These are phyloP conservation scores for Saxophila tyrrhenica DNA, from an alignment of 495 filamentous ascomycete species.

Conservation along the genomic window DNA sequence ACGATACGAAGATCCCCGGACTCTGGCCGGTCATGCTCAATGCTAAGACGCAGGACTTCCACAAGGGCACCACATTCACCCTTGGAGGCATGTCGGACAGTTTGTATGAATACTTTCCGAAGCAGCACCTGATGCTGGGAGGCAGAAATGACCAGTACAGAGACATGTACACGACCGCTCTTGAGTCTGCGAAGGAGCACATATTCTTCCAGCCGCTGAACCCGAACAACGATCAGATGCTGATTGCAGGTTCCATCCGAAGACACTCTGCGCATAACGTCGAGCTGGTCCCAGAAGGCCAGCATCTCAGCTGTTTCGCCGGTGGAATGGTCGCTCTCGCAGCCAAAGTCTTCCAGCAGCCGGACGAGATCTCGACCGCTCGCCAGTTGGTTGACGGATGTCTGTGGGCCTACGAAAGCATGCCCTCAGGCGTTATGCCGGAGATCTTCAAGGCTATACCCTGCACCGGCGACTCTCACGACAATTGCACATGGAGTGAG, in stretches of 20 bases:
- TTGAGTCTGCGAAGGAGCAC: slow-evolving; percentile 27
- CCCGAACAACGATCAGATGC: slow-evolving; percentile 27
- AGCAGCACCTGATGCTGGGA: slow-evolving; percentile 28
- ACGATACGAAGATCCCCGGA: slow-evolving; percentile 28
- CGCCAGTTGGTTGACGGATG: slow-evolving; percentile 73
- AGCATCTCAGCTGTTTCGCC: slow-evolving; percentile 52
- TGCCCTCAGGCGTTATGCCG: slow-evolving; percentile 62
- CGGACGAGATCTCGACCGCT: slow-evolving; percentile 44
- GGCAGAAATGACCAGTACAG: slow-evolving; percentile 31
- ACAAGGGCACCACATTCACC: slow-evolving; percentile 27
- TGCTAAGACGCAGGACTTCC: slow-evolving; percentile 32
- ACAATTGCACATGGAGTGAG: slow-evolving; percentile 44
- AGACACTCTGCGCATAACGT: neutral
- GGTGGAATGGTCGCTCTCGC: slow-evolving; percentile 48
- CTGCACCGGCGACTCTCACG: slow-evolving; percentile 35
- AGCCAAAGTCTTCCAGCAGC: slow-evolving; percentile 45
- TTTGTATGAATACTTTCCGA: slow-evolving; percentile 33
- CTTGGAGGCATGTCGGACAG: slow-evolving; percentile 30
- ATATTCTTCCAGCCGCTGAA: slow-evolving; percentile 39
- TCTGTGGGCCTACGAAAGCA: slow-evolving; percentile 82
- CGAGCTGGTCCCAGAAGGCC: slow-evolving; percentile 30
- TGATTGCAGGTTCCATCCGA: slow-evolving; percentile 26
- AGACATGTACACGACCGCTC: slow-evolving; percentile 33
- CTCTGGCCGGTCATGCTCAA: slow-evolving; percentile 33
- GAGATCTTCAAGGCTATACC: slow-evolving; percentile 43